Evolutionary conservation across 1,284 basidiomycete species (phyloP).

Genomic region (Gomphus sp.): DNA sequence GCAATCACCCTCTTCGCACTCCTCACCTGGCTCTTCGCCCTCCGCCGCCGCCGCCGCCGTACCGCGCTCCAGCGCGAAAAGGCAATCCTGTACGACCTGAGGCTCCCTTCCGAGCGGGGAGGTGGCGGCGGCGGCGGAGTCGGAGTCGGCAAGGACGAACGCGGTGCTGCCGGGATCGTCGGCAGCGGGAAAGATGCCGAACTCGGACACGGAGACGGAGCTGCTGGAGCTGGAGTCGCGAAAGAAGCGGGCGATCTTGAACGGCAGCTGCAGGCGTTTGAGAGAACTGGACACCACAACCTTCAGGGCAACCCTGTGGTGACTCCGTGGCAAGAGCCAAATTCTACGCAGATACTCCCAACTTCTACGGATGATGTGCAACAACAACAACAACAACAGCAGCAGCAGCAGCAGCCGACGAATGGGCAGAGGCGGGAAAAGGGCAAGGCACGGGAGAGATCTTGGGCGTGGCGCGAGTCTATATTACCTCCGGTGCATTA

Average conservation of each 20-base stretch:
- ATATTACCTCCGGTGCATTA: not conserved
- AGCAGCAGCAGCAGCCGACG: no score
- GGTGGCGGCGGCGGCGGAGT: not conserved
- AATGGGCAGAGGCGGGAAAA: not conserved
- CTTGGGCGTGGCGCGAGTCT: not conserved
- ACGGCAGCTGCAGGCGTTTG: not conserved
- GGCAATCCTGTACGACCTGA: not conserved
- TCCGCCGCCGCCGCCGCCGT: not conserved
- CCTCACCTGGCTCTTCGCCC: not conserved
- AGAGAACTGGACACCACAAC: not conserved
- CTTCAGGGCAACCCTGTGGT: no score
- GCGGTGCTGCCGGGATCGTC: no score
- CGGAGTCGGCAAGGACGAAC: no score
- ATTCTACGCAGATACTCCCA: no score
- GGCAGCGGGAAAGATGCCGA: no score
- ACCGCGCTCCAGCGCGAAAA: slow-evolving; percentile 2
- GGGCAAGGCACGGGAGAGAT: slow-evolving; percentile 1
- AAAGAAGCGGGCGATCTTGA: not conserved
- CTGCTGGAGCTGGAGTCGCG: not conserved
- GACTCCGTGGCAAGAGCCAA: no score
- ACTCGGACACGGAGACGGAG: no score
- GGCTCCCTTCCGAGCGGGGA: slow-evolving; percentile 3
- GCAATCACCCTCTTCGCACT: not conserved
- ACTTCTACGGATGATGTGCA: no score
- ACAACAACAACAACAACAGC: no score